Base-by-base conservation (phyloP, 352 stramenopile genomes). In the Phytopythium litorale region DNA sequence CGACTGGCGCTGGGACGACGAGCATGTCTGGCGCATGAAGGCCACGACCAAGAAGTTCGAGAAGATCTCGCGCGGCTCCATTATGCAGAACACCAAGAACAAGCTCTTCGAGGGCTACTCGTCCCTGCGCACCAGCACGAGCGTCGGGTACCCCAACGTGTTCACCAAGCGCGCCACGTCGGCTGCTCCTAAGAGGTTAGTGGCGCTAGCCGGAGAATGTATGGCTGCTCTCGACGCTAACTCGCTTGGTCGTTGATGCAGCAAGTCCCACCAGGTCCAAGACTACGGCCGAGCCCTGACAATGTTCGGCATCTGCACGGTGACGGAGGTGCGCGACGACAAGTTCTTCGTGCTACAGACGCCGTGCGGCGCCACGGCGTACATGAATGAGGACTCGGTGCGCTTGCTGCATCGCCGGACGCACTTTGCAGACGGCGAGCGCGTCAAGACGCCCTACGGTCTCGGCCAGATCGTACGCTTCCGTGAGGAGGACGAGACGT, bases 21-120 rank as follows among this genome's bases (percentile, higher is more conserved):
- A 94, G 56, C 86, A 94, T 60, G 84, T 94, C 19, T 94, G 83
- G 83, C 81, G 84, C 64, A 94, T 94, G 86, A 94, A 92, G 63
- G 86, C 86, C 19, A 93, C 83, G n/a, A 92, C 83, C 52, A 94
- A 94, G 66, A 94, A 92, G 78, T 94, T 94, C 56, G 84, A 94
- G 45, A 92, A 91, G 73, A 80, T 94, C 52, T 50, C 71, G 49
- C 67, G 74, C n/a, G 70, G 75, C 32, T 89, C 75, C 35, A 76
- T 91, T 50, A 88, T 91, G 46, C 79, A 91, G 62, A 87, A 85
- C 69, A 91, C 80, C 32, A 94, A 92, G 69, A 92, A 89, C 65
- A 75, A 67, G 42, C 68, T 92, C 32, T 91, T 92, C 46, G 79
- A 90, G 62, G 81, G 84, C 25, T 89, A 90, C 76, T 90, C 81